Evolutionary conservation across 2,329 filamentous ascomycete species (phyloP).

Genomic region (Escovopsis sp.): DNA sequence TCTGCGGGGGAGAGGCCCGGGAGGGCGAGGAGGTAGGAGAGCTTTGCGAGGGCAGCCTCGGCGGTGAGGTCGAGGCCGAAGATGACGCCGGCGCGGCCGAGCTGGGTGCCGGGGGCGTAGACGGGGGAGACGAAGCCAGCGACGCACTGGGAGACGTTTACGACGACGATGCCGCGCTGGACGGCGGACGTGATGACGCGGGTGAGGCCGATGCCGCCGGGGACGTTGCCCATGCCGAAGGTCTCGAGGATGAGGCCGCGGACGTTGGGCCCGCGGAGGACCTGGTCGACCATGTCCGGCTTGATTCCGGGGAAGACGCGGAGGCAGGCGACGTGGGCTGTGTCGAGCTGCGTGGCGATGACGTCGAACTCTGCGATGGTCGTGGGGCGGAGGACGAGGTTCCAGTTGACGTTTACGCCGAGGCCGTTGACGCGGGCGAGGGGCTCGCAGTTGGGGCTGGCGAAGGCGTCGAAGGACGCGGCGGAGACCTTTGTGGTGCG

Average conservation of each 20-base stretch:
- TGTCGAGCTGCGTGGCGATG: conserved; percentile 56
- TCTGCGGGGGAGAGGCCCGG: conserved; percentile 49
- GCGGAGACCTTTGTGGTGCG: conserved; percentile 78
- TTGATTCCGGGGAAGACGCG: conserved; percentile 87
- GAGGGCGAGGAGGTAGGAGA: conserved; percentile 67
- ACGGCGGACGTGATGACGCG: conserved; percentile 66
- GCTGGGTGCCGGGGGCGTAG: conserved; percentile 63
- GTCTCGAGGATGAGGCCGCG: conserved; percentile 78
- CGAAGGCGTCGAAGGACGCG: conserved; percentile 75
- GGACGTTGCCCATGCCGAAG: conserved; percentile 85
- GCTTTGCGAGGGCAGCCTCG: conserved; percentile 81
- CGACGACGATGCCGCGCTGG: conserved; percentile 65
- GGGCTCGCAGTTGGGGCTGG: conserved; percentile 72
- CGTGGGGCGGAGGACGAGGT: conserved; percentile 59
- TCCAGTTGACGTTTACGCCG: conserved; percentile 69
- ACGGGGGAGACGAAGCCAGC: conserved; percentile 62
- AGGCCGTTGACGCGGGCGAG: conserved; percentile 70
- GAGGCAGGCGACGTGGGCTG: conserved; percentile 76
- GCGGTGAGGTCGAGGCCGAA: conserved; percentile 82
- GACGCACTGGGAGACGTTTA: conserved; percentile 84
- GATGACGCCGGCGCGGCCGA: conserved; percentile 73
- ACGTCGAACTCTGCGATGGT: conserved; percentile 61
- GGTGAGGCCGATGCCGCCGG: conserved; percentile 64
- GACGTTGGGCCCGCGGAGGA: conserved; percentile 61
- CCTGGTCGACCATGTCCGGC: conserved; percentile 82